phyloP scores from a whole-genome alignment of 225 moss, liverwort and hornwort genomes.

The Marchantia paleacea region DNA sequence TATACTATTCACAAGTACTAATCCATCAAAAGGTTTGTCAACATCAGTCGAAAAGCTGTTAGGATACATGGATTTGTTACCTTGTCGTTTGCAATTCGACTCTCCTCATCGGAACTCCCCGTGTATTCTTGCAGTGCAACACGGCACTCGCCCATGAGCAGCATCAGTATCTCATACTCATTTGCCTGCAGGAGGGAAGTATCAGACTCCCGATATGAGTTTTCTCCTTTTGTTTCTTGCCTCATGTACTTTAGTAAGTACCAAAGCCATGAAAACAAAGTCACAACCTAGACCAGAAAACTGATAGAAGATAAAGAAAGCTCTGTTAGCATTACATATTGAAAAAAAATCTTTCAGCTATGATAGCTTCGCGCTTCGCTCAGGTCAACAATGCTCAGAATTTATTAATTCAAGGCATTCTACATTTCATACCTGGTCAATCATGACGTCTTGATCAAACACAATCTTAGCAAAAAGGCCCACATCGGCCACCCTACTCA shows the following conservation, averaged over 20 bases:
- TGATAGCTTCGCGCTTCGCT: too few species aligned
- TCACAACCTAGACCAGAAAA: background rate
- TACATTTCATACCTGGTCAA: constrained; percentile 65
- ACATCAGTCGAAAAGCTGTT: too few species aligned
- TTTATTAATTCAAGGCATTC: background rate
- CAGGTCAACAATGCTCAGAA: background rate
- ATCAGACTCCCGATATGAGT: background rate
- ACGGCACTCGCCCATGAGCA: constrained; percentile 96
- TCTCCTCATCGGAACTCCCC: constrained; percentile 81
- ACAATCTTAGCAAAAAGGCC: constrained; percentile 89
- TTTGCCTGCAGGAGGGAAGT: constrained; percentile 60
- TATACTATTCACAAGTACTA: too few species aligned
- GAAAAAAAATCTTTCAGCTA: background rate
- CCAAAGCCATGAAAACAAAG: background rate
- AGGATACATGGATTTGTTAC: constrained; percentile 21
- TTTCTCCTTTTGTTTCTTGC: background rate
- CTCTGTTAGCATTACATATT: background rate
- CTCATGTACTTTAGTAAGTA: background rate
- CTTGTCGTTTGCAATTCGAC: constrained; percentile 77
- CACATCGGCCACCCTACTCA: constrained; percentile 88
- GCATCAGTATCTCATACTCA: constrained; percentile 95
- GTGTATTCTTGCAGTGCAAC: constrained; percentile 74
- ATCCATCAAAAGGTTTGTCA: too few species aligned
- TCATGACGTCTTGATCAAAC: constrained; percentile 77
- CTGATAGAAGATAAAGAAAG: background rate